Base-by-base conservation (phyloP, 73 alveolate species). In the Paramecium bursaria region DNA sequence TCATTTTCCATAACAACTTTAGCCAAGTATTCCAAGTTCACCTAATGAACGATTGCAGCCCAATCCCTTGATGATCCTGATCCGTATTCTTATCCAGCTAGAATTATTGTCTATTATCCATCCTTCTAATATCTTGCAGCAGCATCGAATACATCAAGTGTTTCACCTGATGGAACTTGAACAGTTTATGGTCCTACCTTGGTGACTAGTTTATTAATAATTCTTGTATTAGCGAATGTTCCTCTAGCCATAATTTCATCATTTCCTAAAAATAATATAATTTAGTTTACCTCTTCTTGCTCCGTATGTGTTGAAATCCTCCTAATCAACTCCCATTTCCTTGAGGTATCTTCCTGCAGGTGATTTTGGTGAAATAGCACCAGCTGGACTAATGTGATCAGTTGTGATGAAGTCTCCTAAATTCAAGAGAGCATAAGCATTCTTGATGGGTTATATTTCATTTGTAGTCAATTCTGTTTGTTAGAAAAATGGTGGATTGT, bases 351-450 rank as follows among this genome's bases (percentile, higher is more conserved):
- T 86, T 6, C 97, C 98, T 49, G 96, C 98, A 19, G 97, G 97
- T 46, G 97, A 92, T 19, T 90, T 87, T 50, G 31, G 50, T 2
- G 97, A 76, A 50, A 95, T 95, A 87, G 92, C 87, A 14, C 99
- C 99, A n/a, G 97, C 99, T 60, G 99, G 99, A 9, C 96, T 88
- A 75, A 95, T 95, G 88, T 93, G 99, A 82, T 95, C 99, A 31
- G 98, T 92, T 0, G 99, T 95, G 53, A 95, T 93, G 48, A 95
- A 91, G 82, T 95, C 97, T 48, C 99, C 99, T 23, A 95, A 80
- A 51, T 88, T 88, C 44, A 91, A 85, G 33, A 95, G 88, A 51
- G 88, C 54, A 61, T 88, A 89, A 31, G 98, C 99, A 86, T 89
- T 82, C 53, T 75, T 73, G 74, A 95, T 89, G 61, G 73, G 55